Percentiles rank a stretch among this genome's conserved stretches.
phyloP scores from a whole-genome alignment of 1,284 basidiomycete genomes.

The Cutaneotrichosporon curvatum region DNA sequence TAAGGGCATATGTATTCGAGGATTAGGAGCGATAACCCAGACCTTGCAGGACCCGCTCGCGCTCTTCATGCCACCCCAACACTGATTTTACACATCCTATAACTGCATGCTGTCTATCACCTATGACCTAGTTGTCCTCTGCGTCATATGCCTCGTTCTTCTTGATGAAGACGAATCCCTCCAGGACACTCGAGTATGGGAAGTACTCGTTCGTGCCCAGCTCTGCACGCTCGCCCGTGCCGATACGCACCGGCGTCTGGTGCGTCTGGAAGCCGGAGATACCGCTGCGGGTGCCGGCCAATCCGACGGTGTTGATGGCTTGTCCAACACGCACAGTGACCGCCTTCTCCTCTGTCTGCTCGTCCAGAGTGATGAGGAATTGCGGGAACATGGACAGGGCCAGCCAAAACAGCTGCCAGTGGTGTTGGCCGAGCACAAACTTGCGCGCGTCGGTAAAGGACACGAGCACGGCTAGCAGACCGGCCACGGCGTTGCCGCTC shows the following conservation, averaged over 20 bases:
- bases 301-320: slow-evolving; percentile 50
- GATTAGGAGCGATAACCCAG: too few relatives aligned
- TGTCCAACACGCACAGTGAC: slow-evolving; percentile 94
- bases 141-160: slow-evolving; percentile 52
- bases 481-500: slow-evolving; percentile 84
- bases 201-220: slow-evolving; percentile 95
- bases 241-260: slow-evolving; percentile 87
- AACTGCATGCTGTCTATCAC: slow-evolving; percentile 4
- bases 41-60: too few relatives aligned
- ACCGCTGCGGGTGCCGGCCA: slow-evolving; percentile 43
- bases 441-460: slow-evolving; percentile 90
- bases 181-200: slow-evolving; percentile 77
- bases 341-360: slow-evolving; percentile 73
- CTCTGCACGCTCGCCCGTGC: slow-evolving; percentile 88
- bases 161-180: slow-evolving; percentile 79
- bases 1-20: too few relatives aligned
- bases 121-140: slow-evolving; percentile 35
- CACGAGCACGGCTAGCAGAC: slow-evolving; percentile 75
- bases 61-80: too few relatives aligned
- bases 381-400: slow-evolving; percentile 95
- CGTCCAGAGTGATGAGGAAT: slow-evolving; percentile 94
- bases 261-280: slow-evolving; percentile 78
- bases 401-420: slow-evolving; percentile 98
- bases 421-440: slow-evolving; percentile 87
- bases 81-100: background rate